Evolutionary conservation across 306 rosid genomes (phyloP), one percentile per base, ranked within the genome.

Genomic region (Medicago ruthenica): DNA sequence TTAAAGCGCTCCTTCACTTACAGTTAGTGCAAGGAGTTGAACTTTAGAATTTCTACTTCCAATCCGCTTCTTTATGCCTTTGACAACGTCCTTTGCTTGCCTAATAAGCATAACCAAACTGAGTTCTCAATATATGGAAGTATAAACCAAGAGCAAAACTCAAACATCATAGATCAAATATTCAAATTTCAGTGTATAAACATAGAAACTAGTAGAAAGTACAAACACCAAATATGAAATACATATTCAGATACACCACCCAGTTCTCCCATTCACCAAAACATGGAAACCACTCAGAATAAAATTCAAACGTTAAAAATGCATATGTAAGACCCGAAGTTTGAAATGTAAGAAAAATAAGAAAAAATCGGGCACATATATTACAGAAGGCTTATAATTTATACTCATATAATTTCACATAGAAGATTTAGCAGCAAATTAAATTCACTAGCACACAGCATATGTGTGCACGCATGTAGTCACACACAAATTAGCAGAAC

Each of bases 51-150:
- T 90, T 86, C 63, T 92, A 83, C 98, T 95, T 81, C 97, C 98
- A 73, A 92, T 81, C 78, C 96, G 92, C 87, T 90, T 95, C 92
- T 89, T 95, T 84, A 92, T 81, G 44, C 96, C 97, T 82, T 85
- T 95, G 71, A 95, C 93, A 65, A 95, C 92, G 20, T 92, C 97
- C 85, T 88, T 92, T 24, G 98, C 96, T 89, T 92, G 99, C 93
- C 98, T 95, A 88, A 50, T 11, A 80, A 80, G 36, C 69, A 78
- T 40, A 57, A 83, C 65, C 75, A 79, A 18, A 76, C 61, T 3
- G 31, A 84, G 18, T 64, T 77, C 67, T 71, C 66, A 44, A 42
- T 58, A 34, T 58, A 50, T 27, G 18, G 16, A 67, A 61, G 24
- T 70, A 63, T 24, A 64, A 53, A 48, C 21, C 16, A 71, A 39